Evolutionary conservation across 108 stramenopile genomes (phyloP).

Genomic region (Skeletonema marinoi): DNA sequence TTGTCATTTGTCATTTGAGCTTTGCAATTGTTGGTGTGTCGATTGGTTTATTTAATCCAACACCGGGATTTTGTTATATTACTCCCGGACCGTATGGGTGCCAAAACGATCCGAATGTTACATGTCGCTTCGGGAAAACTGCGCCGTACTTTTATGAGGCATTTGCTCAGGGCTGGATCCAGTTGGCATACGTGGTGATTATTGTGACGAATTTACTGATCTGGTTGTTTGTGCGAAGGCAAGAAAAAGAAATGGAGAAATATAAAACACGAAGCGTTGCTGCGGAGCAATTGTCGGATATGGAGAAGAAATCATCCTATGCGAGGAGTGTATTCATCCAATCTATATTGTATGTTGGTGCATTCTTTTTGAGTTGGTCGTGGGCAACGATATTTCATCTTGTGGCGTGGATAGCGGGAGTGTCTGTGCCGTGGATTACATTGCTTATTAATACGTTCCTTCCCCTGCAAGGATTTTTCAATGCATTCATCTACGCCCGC

Average conservation of each 20-base stretch:
- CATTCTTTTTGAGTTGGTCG: not conserved
- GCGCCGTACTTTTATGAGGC: not conserved
- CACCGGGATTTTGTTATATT: not conserved
- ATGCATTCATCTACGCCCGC: not conserved
- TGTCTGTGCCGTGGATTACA: not conserved
- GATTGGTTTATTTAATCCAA: constrained; percentile 5
- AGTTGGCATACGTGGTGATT: not conserved
- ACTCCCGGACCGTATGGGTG: not conserved
- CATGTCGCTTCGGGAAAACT: not conserved
- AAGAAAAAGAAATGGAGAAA: not conserved
- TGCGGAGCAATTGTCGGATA: not conserved
- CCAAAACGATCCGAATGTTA: not conserved
- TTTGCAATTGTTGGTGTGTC: constrained; percentile 8
- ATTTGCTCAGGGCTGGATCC: too few species aligned
- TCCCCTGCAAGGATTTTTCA: not conserved
- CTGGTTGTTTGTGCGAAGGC: not conserved
- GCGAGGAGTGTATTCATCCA: not conserved
- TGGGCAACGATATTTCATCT: not conserved
- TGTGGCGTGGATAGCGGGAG: not conserved
- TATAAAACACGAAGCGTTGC: not conserved
- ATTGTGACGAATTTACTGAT: not conserved
- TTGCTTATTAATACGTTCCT: not conserved
- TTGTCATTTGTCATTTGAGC: not conserved
- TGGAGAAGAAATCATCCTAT: not conserved
- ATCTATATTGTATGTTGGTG: not conserved